Percentiles rank a stretch among this genome's conserved stretches.
These are phyloP conservation scores for Noccaea caerulescens DNA, from an alignment of 345 rosid genomes.

Conservation along the genomic window DNA sequence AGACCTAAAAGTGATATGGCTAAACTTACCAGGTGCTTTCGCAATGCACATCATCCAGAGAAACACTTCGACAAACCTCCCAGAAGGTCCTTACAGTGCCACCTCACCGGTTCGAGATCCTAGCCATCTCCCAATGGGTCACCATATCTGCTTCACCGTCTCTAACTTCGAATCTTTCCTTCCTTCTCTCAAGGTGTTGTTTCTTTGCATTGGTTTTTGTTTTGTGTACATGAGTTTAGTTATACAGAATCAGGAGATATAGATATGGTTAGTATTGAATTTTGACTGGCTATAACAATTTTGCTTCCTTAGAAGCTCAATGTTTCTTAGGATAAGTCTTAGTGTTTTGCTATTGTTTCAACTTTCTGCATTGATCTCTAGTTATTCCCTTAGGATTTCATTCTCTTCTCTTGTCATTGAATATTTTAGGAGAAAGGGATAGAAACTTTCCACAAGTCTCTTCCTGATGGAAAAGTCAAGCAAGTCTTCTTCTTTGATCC, in stretches of 20 bases:
- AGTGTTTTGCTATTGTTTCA: no score
- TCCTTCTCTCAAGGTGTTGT: constrained; percentile 62
- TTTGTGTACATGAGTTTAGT: not conserved
- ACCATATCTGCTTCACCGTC: constrained; percentile 81
- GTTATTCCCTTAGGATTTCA: no score
- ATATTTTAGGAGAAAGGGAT: constrained; percentile 75
- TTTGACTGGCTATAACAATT: not conserved
- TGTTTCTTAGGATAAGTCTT: no score
- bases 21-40: constrained; percentile 65
- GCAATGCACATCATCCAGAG: constrained; percentile 80
- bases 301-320: not conserved
- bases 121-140: constrained; percentile 76
- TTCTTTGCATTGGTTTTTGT: not conserved
- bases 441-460: constrained; percentile 66
- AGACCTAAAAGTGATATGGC: constrained; percentile 79
- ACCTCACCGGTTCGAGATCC: constrained; percentile 61
- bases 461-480: constrained; percentile 69
- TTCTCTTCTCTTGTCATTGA: constrained; percentile 3
- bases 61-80: constrained; percentile 64
- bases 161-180: constrained; percentile 75
- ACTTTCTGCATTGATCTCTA: no score
- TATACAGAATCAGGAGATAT: not conserved
- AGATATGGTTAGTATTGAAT: constrained; percentile 9
- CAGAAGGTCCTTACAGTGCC: constrained; percentile 86
- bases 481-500: constrained; percentile 97